Conservation (phyloP, 2,329 filamentous ascomycete species). For the Exophiala oligosperma region DNA sequence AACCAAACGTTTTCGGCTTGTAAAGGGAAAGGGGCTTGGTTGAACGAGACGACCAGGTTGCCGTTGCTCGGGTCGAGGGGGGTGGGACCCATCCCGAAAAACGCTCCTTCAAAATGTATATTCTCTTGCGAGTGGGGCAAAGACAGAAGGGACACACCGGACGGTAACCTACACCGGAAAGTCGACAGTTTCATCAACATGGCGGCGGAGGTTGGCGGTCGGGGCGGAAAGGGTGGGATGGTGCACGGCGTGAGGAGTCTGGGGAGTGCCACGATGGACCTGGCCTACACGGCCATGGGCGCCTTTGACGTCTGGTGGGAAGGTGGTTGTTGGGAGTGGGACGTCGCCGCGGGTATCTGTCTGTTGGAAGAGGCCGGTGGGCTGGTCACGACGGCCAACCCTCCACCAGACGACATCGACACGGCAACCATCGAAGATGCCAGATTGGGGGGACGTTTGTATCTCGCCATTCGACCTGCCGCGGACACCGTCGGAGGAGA, state of each 20-base stretch:
- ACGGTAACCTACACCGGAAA: conserved; percentile 70
- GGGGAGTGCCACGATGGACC: conserved; percentile 71
- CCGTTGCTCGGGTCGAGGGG: conserved; percentile 58
- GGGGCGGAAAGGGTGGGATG: conserved; percentile 71
- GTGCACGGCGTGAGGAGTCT: conserved; percentile 74
- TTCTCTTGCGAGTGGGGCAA: conserved; percentile 81
- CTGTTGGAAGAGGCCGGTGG: conserved; percentile 74
- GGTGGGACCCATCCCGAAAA: conserved; percentile 61
- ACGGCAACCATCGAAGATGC: conserved; percentile 51
- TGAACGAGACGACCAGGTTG: conserved; percentile 64
- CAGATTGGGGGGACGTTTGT: conserved; percentile 66
- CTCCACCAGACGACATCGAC: conserved; percentile 55
- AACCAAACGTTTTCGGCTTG: conserved; percentile 70
- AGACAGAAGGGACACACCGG: conserved; percentile 64
- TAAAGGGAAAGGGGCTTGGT: conserved; percentile 65
- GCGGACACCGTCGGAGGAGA: conserved; percentile 61
- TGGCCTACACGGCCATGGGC: conserved; percentile 75
- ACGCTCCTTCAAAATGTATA: conserved; percentile 68
- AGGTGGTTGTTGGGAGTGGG: conserved; percentile 80
- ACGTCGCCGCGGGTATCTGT: conserved; percentile 73
- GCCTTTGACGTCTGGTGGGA: conserved; percentile 82
- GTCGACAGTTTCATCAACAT: conserved; percentile 74
- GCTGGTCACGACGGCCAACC: conserved; percentile 71
- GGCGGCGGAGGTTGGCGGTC: conserved; percentile 64
- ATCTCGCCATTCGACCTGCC: conserved; percentile 70